These are phyloP conservation scores for Stereum hirsutum DNA, from an alignment of 1,284 basidiomycete genomes.

Conservation along the genomic window DNA sequence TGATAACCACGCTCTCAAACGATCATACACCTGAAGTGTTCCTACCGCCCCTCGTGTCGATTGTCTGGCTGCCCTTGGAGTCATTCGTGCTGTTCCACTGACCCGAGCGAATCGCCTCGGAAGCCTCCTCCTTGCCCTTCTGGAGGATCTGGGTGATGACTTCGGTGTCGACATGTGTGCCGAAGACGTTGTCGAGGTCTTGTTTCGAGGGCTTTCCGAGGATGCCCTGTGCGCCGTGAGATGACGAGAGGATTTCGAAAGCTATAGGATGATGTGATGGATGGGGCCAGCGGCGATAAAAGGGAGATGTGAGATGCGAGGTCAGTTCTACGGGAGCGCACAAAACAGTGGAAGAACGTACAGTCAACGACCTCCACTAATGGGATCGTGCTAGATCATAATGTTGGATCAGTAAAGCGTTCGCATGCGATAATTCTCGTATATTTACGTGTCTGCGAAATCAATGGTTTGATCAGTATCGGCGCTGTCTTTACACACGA, in stretches of 20 bases:
- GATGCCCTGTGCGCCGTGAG: slow-evolving; percentile 64
- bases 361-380: slow-evolving; percentile 68
- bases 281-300: too few species aligned
- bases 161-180: slow-evolving; percentile 53
- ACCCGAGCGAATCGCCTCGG: slow-evolving; percentile 30
- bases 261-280: slow-evolving; percentile 28
- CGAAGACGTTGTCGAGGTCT: slow-evolving; percentile 66
- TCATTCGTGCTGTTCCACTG: slow-evolving; percentile 21
- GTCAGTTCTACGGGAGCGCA: background rate
- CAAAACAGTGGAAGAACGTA: slow-evolving; percentile 27
- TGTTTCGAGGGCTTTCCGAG: slow-evolving; percentile 67
- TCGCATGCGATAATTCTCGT: slow-evolving; percentile 7
- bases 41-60: slow-evolving; percentile 9
- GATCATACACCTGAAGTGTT: slow-evolving; percentile 11
- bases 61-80: slow-evolving; percentile 23
- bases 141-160: slow-evolving; percentile 50
- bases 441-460: slow-evolving; percentile 55
- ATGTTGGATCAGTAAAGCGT: slow-evolving; percentile 8
- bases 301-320: slow-evolving; percentile 5
- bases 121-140: slow-evolving; percentile 48
- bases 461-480: slow-evolving; percentile 14
- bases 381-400: slow-evolving; percentile 44
- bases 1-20: too few species aligned
- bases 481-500: background rate
- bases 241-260: slow-evolving; percentile 42